Percentiles rank a stretch among this genome's conserved stretches.
phyloP scores from a whole-genome alignment of 768 basidiomycete species.

The Termitomyces sp. region DNA sequence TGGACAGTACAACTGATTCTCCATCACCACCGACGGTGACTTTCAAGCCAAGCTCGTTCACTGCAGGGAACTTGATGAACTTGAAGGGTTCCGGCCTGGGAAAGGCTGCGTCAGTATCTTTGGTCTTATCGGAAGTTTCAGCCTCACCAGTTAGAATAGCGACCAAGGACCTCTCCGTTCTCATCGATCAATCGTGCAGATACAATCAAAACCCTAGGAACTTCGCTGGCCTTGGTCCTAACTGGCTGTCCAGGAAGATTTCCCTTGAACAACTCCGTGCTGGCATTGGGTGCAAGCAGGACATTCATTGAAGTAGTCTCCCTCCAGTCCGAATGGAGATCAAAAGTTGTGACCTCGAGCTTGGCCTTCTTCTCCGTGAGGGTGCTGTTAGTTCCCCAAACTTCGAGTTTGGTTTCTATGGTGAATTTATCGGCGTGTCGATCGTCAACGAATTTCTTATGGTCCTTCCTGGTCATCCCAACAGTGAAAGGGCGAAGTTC shows the following conservation, averaged over 20 bases:
- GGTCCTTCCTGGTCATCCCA: slow-evolving; percentile 80
- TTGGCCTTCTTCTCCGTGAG: slow-evolving; percentile 52
- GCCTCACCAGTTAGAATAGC: slow-evolving; percentile 73
- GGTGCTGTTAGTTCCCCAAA: slow-evolving; percentile 88
- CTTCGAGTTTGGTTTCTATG: slow-evolving; percentile 65
- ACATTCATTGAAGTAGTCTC: slow-evolving; percentile 48
- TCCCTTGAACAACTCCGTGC: slow-evolving; percentile 81
- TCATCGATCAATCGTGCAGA: slow-evolving; percentile 65
- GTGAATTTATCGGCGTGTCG: slow-evolving; percentile 64
- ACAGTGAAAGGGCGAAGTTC: slow-evolving; percentile 81
- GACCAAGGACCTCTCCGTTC: slow-evolving; percentile 53
- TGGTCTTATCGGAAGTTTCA: slow-evolving; percentile 7
- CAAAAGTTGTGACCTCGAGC: slow-evolving; percentile 64
- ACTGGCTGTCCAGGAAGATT: slow-evolving; percentile 69
- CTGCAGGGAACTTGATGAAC: slow-evolving; percentile 76
- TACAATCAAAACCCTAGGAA: slow-evolving; percentile 65
- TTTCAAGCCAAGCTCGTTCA: slow-evolving; percentile 54
- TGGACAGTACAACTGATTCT: slow-evolving; percentile 53
- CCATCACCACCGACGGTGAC: slow-evolving; percentile 49
- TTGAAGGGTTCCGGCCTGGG: slow-evolving; percentile 94
- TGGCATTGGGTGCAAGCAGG: slow-evolving; percentile 64
- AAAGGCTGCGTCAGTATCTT: slow-evolving; percentile 1
- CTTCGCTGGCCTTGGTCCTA: slow-evolving; percentile 61
- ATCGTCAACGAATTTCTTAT: slow-evolving; percentile 52
- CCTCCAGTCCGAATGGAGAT: slow-evolving; percentile 61